These are phyloP conservation scores for Hypoxylon sp. DNA, from an alignment of 2,329 filamentous ascomycete genomes.

Conservation along the genomic window DNA sequence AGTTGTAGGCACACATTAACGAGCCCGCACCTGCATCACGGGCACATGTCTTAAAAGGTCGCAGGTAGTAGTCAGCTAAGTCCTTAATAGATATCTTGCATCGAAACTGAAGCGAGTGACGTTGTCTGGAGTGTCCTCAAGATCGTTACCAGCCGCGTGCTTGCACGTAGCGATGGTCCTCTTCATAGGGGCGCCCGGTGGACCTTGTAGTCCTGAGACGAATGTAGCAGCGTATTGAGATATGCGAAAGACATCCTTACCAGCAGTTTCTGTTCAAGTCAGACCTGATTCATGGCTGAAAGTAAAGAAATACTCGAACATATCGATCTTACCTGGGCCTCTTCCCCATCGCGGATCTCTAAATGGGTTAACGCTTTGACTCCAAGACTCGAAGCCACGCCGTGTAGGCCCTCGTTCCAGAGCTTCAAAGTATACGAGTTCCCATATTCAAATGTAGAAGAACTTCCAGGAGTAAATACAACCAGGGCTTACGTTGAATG, in stretches of 20 bases:
- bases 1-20: slow-evolving; percentile 13
- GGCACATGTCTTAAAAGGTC: slow-evolving; percentile 8
- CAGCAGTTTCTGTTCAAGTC: slow-evolving; percentile 8
- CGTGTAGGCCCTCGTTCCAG: slow-evolving; percentile 14
- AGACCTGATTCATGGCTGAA: not conserved
- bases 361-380: slow-evolving; percentile 11
- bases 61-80: slow-evolving; percentile 8
- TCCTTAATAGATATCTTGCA: slow-evolving; percentile 5
- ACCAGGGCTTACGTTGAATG: not conserved
- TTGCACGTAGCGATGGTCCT: slow-evolving; percentile 16
- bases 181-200: not conserved
- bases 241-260: slow-evolving; percentile 6
- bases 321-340: slow-evolving; percentile 12
- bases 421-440: not conserved
- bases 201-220: slow-evolving; percentile 4
- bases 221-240: slow-evolving; percentile 2
- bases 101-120: slow-evolving; percentile 13
- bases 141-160: slow-evolving; percentile 4
- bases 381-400: slow-evolving; percentile 1
- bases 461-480: not conserved
- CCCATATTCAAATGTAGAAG: not conserved
- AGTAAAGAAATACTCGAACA: not conserved
- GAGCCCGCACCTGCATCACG: slow-evolving; percentile 10
- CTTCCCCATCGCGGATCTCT: slow-evolving; percentile 16
- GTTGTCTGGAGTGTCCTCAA: slow-evolving; percentile 6